These are phyloP conservation scores for Escallonia herrerae DNA, from an alignment of 129 eudicot species.

Conservation along the genomic window DNA sequence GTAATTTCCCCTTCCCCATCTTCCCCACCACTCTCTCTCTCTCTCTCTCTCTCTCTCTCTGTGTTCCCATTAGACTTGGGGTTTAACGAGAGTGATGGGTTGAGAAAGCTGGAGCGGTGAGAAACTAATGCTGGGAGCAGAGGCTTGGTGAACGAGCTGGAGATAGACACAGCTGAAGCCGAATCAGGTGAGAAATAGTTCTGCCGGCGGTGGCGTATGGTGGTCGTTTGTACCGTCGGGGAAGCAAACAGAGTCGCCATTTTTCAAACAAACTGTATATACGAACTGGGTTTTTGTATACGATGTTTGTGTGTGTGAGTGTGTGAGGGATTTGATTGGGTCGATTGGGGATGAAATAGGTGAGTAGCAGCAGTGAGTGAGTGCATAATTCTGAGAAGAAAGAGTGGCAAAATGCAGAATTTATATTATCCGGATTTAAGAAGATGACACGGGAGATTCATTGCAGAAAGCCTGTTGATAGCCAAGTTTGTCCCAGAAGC, in stretches of 20 bases:
- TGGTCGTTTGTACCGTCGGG: slow-evolving; percentile 26
- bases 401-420: too few species aligned
- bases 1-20: too few species aligned
- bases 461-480: too few species aligned
- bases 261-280: neutral
- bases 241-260: slow-evolving; percentile 54
- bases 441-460: neutral
- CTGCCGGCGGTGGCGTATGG: slow-evolving; percentile 22
- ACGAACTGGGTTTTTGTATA: neutral
- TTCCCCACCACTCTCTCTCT: too few species aligned
- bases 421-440: neutral
- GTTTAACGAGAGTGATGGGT: slow-evolving; percentile 13
- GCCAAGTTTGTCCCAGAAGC: too few species aligned
- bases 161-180: too few species aligned
- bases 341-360: too few species aligned
- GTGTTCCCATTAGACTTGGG: slow-evolving; percentile 24
- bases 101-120: slow-evolving; percentile 34
- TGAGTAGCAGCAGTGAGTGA: neutral
- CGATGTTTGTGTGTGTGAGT: neutral
- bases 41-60: too few species aligned
- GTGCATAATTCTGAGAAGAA: too few species aligned
- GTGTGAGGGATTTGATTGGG: neutral
- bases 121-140: slow-evolving; percentile 9
- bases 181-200: slow-evolving; percentile 14
- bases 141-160: slow-evolving; percentile 1